phyloP scores from a whole-genome alignment of 345 rosid genomes.

The Firmiana major region DNA sequence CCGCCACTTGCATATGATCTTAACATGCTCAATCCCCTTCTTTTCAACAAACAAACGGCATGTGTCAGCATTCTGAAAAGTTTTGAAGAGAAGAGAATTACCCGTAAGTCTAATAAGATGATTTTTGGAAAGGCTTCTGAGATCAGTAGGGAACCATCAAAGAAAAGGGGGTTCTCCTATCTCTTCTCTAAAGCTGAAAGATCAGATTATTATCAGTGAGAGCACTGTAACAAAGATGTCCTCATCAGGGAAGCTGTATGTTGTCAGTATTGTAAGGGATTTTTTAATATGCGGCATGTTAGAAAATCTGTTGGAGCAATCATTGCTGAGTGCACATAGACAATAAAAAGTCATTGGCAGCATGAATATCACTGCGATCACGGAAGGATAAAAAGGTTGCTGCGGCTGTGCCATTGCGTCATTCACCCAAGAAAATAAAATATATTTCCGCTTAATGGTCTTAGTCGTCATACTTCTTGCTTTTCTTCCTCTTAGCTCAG shows the following conservation, averaged over 20 bases:
- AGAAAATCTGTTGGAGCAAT: constrained; percentile 51
- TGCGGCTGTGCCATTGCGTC: constrained; percentile 64
- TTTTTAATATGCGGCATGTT: constrained; percentile 75
- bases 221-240: constrained; percentile 78
- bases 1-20: no score
- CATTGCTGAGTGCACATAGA: constrained; percentile 34
- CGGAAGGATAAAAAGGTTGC: constrained; percentile 47
- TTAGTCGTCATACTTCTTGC: no score
- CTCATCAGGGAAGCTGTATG: constrained; percentile 56
- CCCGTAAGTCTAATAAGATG: constrained; percentile 48
- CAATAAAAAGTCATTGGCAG: constrained; percentile 31
- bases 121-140: constrained; percentile 40
- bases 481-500: no score
- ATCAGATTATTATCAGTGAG: constrained; percentile 57
- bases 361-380: constrained; percentile 31
- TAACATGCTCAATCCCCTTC: no score
- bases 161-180: constrained; percentile 64
- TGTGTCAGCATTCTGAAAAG: no score
- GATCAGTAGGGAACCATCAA: constrained; percentile 27
- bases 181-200: constrained; percentile 80
- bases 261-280: no score
- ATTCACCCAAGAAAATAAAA: constrained; percentile 67
- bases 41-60: no score
- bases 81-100: constrained; percentile 88
- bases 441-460: no score